Conservation (phyloP, 2,329 filamentous ascomycete genomes). For the Akanthomyces lecanii region DNA sequence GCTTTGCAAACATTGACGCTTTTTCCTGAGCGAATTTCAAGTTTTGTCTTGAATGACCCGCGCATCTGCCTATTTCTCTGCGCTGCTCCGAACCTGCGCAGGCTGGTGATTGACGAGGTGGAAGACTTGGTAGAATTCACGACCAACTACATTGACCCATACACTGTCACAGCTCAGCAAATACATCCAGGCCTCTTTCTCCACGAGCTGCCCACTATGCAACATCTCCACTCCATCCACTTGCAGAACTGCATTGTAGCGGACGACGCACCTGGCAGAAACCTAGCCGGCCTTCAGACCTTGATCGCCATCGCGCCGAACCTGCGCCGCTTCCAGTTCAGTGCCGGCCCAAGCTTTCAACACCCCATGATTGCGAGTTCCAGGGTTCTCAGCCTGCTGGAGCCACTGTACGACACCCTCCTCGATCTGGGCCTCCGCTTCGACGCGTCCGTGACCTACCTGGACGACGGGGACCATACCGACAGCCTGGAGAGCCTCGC, state of each 20-base stretch:
- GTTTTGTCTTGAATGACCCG: background rate
- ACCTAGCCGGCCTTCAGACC: background rate
- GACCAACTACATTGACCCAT: background rate
- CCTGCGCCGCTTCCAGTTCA: background rate
- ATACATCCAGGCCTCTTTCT: background rate
- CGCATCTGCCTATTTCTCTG: background rate
- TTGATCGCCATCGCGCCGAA: background rate
- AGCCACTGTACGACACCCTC: background rate
- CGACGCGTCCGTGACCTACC: background rate
- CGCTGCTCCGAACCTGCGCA: background rate
- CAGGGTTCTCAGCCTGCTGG: background rate
- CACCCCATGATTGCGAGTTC: background rate
- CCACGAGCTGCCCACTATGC: background rate
- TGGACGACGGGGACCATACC: background rate
- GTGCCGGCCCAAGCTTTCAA: background rate
- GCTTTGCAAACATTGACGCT: background rate
- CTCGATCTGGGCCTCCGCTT: background rate
- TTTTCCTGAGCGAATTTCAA: background rate
- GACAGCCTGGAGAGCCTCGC: background rate
- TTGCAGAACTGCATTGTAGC: background rate
- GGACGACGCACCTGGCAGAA: background rate
- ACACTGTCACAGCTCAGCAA: background rate
- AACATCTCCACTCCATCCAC: background rate
- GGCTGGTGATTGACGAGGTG: background rate
- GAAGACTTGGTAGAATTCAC: background rate